Base-by-base conservation (phyloP, 2,329 filamentous ascomycete species). In the Aquanectria penicillioides region DNA sequence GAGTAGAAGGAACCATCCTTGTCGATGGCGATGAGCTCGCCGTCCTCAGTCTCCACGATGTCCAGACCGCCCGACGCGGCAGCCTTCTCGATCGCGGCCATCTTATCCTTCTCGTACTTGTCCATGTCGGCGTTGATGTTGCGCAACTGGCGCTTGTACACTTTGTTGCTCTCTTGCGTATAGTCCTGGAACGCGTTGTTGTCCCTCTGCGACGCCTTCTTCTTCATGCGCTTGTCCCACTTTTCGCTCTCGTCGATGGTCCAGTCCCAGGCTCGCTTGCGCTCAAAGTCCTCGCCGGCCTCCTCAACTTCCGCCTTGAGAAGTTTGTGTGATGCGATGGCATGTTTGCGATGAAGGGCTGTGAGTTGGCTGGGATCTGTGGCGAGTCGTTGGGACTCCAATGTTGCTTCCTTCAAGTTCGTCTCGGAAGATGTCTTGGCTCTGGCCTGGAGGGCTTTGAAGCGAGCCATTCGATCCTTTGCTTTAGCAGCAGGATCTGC, bases 221-320 rank as follows among this genome's bases (percentile, higher is more conserved):
- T 97, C 71, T 90, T 91, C 75, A 96, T 80, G 26, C 94, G 89
- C 79, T 89, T 90, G 76, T 99, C 95, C 95, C 95, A 99, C 66
- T 86, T 87, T 79, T 97, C 95, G 68, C 88, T 91, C 78, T 99
- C 95, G 64, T 99, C 95, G 6, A 94, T 82, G 1, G 95, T 99
- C 92, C 95, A 99, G 79, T 98, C 95, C 95, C 95, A 99, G 2
- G 95, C 95, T 34, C 95, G 89, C 79, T 98, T 97, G 66, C 95
- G 91, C 82, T 99, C 95, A 72, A 98, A 99, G 75, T 98, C 95
- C 53, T 92, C 93, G 28, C 93, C 93, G 0, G 84, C 82, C 15
- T 92, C 92, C 74, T 94, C 92, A 2, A 93, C 89, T 70, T 97
- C 93, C 4, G 93, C 92, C 80, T 97, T 97, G 37, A 97, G 84